Percentiles rank a stretch among this genome's conserved stretches.
phyloP scores from a whole-genome alignment of 2,329 filamentous ascomycete genomes.

The Neonectria neomacrospora region DNA sequence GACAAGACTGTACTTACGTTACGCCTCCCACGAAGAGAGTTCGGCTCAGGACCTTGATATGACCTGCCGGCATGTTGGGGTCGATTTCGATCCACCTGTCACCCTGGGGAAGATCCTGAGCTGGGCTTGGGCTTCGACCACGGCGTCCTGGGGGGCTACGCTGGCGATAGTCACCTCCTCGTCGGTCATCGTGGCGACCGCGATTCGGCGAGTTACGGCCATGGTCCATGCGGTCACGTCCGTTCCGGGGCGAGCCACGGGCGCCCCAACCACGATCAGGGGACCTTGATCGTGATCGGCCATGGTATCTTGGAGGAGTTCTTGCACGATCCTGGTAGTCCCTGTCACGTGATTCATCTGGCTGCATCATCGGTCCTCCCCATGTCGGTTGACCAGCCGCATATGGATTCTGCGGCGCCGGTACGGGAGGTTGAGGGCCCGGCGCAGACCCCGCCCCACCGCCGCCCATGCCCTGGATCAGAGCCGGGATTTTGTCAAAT shows the following conservation, averaged over 20 bases:
- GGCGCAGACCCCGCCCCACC: slow-evolving; percentile 48
- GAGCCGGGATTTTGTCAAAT: slow-evolving; percentile 77
- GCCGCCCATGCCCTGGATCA: slow-evolving; percentile 64
- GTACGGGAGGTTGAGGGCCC: slow-evolving; percentile 52
- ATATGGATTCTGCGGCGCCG: slow-evolving; percentile 58
- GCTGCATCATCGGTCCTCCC: slow-evolving; percentile 44
- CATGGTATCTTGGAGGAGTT: slow-evolving; percentile 69
- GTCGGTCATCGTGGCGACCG: slow-evolving; percentile 67
- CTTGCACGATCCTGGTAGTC: slow-evolving; percentile 67
- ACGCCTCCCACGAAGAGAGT: slow-evolving; percentile 98
- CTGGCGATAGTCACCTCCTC: slow-evolving; percentile 81
- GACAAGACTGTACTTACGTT: slow-evolving; percentile 67
- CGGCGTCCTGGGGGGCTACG: slow-evolving; percentile 81
- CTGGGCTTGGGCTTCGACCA: slow-evolving; percentile 70
- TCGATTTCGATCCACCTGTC: slow-evolving; percentile 86
- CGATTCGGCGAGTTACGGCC: slow-evolving; percentile 74
- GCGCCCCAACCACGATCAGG: slow-evolving; percentile 79
- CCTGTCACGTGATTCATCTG: slow-evolving; percentile 65
- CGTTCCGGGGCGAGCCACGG: slow-evolving; percentile 71
- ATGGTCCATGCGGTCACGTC: slow-evolving; percentile 77
- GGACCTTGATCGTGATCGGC: slow-evolving; percentile 80
- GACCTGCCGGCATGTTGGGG: slow-evolving; percentile 74
- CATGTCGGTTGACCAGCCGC: slow-evolving; percentile 48
- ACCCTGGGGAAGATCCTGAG: slow-evolving; percentile 48
- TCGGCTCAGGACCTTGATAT: slow-evolving; percentile 92